Conservation (phyloP, 2,329 filamentous ascomycete genomes). For the Fusarium metavorans region DNA sequence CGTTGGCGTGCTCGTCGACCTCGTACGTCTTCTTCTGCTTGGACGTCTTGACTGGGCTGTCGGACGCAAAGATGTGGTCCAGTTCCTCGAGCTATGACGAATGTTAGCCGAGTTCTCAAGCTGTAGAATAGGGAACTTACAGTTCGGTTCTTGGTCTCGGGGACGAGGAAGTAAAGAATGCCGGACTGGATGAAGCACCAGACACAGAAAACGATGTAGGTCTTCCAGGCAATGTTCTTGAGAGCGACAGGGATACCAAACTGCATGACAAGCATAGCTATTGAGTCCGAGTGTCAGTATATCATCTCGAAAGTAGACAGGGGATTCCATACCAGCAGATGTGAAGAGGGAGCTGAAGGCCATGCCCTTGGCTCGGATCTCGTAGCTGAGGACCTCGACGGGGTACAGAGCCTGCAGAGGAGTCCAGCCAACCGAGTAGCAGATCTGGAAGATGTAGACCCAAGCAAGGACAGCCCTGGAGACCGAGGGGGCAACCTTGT, state of each 20-base stretch:
- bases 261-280: slow-evolving; percentile 51
- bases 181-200: slow-evolving; percentile 57
- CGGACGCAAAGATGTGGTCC: slow-evolving; percentile 38
- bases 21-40: slow-evolving; percentile 8
- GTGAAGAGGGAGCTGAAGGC: slow-evolving; percentile 60
- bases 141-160: slow-evolving; percentile 63
- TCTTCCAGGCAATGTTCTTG: slow-evolving; percentile 64
- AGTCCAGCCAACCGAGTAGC: slow-evolving; percentile 58
- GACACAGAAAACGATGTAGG: slow-evolving; percentile 64
- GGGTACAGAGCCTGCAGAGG: slow-evolving; percentile 59
- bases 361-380: slow-evolving; percentile 68
- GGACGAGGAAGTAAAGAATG: slow-evolving; percentile 63
- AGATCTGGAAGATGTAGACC: slow-evolving; percentile 49
- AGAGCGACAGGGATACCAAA: slow-evolving; percentile 61
- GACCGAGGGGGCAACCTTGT: slow-evolving; percentile 46
- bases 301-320: background rate
- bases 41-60: slow-evolving; percentile 36
- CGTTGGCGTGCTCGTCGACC: background rate
- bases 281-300: background rate
- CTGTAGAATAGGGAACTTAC: slow-evolving; percentile 9
- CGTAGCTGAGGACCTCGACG: slow-evolving; percentile 65
- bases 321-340: slow-evolving; percentile 49
- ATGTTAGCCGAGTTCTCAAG: background rate
- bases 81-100: slow-evolving; percentile 39
- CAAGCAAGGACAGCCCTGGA: slow-evolving; percentile 61